phyloP scores from a whole-genome alignment of 2,329 filamentous ascomycete species.

The Neonectria sp. region DNA sequence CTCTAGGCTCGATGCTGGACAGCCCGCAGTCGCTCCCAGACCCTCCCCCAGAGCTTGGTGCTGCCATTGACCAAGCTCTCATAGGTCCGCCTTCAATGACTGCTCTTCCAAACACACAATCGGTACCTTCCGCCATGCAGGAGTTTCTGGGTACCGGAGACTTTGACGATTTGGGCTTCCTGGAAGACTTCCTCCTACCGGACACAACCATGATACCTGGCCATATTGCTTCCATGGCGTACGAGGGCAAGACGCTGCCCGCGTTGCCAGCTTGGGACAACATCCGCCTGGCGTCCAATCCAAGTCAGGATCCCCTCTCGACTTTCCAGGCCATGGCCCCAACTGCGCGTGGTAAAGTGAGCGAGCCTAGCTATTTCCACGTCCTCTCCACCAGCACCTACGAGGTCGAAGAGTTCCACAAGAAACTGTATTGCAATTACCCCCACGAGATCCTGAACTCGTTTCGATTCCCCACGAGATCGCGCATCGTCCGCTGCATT shows the following conservation, averaged over 20 bases:
- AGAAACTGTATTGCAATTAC: slow-evolving; percentile 1
- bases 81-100: background rate
- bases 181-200: slow-evolving; percentile 7
- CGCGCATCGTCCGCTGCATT: slow-evolving; percentile 1
- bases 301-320: background rate
- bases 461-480: background rate
- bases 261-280: background rate
- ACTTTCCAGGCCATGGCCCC: background rate
- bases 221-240: background rate
- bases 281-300: background rate
- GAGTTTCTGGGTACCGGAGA: background rate
- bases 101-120: background rate
- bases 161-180: slow-evolving; percentile 3
- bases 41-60: background rate
- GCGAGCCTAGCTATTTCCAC: background rate
- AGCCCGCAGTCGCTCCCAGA: background rate
- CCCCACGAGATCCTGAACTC: background rate
- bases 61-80: background rate
- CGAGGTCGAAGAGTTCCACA: slow-evolving; percentile 2
- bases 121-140: background rate
- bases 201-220: background rate
- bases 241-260: background rate
- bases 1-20: background rate
- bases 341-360: background rate
- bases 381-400: background rate